phyloP scores from a whole-genome alignment of 345 rosid species.

The Erysimum cheiranthoides region DNA sequence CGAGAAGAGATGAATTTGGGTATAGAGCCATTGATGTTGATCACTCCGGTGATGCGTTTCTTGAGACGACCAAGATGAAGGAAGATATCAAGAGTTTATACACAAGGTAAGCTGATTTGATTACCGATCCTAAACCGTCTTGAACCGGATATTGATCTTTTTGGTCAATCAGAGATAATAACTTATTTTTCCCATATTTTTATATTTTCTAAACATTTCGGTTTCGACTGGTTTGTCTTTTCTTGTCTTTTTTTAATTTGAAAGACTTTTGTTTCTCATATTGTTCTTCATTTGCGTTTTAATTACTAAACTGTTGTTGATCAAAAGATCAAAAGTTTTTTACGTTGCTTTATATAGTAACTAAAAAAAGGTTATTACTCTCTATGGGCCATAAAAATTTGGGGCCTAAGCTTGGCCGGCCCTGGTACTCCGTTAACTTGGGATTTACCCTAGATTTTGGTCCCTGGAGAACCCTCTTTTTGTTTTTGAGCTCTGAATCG shows the following conservation, averaged over 20 bases:
- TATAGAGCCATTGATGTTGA: conserved; percentile 56
- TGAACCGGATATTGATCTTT: conserved; percentile 1
- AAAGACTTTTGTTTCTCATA: not conserved
- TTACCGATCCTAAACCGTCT: conserved; percentile 19
- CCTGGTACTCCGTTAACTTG: not conserved
- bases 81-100: conserved; percentile 60
- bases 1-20: conserved; percentile 59
- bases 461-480: not conserved
- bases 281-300: not conserved
- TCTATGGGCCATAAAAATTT: too few species aligned
- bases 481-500: conserved; percentile 25
- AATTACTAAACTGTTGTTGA: too few species aligned
- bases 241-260: not conserved
- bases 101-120: conserved; percentile 55
- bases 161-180: not conserved
- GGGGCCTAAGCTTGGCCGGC: too few species aligned
- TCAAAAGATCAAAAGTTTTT: too few species aligned
- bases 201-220: not conserved
- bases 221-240: not conserved
- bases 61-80: conserved; percentile 53
- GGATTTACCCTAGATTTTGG: conserved; percentile 36
- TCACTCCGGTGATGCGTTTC: conserved; percentile 61
- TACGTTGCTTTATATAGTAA: too few species aligned
- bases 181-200: not conserved
- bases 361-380: too few species aligned